Percentiles rank a stretch among this genome's conserved stretches.
phyloP scores from a whole-genome alignment of 2,329 filamentous ascomycete genomes.

The Beauveria caledonica region DNA sequence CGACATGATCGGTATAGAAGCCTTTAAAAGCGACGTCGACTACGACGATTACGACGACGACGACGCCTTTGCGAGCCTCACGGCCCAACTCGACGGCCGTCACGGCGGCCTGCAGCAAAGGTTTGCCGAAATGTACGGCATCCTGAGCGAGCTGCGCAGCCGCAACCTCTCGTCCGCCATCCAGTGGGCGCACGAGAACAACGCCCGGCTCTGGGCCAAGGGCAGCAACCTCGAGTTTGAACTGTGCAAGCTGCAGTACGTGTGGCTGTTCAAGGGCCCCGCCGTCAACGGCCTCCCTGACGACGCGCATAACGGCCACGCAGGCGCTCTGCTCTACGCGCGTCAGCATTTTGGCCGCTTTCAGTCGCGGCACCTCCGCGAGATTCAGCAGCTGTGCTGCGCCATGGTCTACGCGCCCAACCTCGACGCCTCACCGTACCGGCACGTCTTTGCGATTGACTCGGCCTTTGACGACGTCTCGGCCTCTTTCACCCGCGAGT shows the following conservation, averaged over 20 bases:
- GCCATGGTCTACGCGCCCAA: slow-evolving; percentile 76
- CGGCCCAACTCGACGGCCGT: neutral
- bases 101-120: slow-evolving; percentile 58
- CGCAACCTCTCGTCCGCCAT: slow-evolving; percentile 78
- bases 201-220: slow-evolving; percentile 61
- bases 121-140: slow-evolving; percentile 86
- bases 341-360: slow-evolving; percentile 65
- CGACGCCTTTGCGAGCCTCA: neutral
- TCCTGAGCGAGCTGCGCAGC: slow-evolving; percentile 68
- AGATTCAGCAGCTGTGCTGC: slow-evolving; percentile 73
- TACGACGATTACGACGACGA: neutral
- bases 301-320: slow-evolving; percentile 44
- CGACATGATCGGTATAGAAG: slow-evolving; percentile 18
- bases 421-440: slow-evolving; percentile 69
- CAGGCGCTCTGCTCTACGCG: slow-evolving; percentile 68
- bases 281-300: slow-evolving; percentile 46
- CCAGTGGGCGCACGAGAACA: slow-evolving; percentile 70
- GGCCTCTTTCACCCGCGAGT: slow-evolving; percentile 84
- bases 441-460: slow-evolving; percentile 64
- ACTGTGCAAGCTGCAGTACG: slow-evolving; percentile 78
- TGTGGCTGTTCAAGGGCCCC: slow-evolving; percentile 72
- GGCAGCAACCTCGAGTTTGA: slow-evolving; percentile 96
- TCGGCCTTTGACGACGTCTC: slow-evolving; percentile 76
- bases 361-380: slow-evolving; percentile 62
- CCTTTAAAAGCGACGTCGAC: neutral